Conservation (phyloP, 208 protist genomes). For the Trypanosoma platydactyli region DNA sequence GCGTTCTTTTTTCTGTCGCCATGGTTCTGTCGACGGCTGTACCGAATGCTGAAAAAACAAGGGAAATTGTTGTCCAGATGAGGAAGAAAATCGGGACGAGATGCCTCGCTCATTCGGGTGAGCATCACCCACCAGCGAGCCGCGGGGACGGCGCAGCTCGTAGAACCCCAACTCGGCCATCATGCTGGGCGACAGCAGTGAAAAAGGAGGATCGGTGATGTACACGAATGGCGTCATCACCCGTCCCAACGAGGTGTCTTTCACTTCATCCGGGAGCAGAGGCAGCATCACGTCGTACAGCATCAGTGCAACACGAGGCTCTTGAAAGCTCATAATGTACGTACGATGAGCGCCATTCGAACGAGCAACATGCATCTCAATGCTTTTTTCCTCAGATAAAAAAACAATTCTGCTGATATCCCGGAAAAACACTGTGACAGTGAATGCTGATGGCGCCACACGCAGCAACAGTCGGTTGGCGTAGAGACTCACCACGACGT, state of each 20-base stretch:
- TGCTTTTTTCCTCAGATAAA: slow-evolving; percentile 9
- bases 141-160: slow-evolving; percentile 14
- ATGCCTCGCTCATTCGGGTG: background rate
- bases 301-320: background rate
- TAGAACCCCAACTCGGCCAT: slow-evolving; percentile 27
- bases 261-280: slow-evolving; percentile 12
- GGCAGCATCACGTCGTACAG: slow-evolving; percentile 29
- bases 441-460: slow-evolving; percentile 51
- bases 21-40: background rate
- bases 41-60: background rate
- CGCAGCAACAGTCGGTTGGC: slow-evolving; percentile 41
- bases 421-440: slow-evolving; percentile 34
- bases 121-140: background rate
- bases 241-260: slow-evolving; percentile 3
- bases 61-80: background rate
- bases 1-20: too few species aligned
- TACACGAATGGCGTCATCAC: background rate
- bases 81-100: background rate
- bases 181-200: slow-evolving; percentile 14
- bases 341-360: slow-evolving; percentile 16
- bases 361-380: slow-evolving; percentile 37
- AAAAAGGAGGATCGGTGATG: slow-evolving; percentile 16
- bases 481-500: slow-evolving; percentile 42
- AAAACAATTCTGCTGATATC: slow-evolving; percentile 31
- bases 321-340: slow-evolving; percentile 25